Evolutionary conservation across 805 yeast genomes (phyloP).

Genomic region (Saccharomycopsis fibuligera): DNA sequence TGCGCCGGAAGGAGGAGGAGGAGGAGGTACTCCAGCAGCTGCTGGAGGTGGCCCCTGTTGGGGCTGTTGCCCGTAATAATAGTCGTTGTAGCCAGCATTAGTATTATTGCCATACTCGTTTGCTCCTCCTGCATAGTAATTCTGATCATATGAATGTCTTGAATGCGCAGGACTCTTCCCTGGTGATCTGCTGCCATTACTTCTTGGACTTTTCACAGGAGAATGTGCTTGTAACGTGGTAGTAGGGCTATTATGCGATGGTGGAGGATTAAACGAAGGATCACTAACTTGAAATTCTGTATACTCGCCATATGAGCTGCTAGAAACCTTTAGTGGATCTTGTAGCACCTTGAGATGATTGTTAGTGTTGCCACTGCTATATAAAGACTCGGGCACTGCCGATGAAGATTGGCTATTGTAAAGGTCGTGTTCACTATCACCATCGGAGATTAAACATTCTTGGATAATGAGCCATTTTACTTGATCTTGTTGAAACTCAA

Average conservation of each 20-base stretch:
- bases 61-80: too few relatives aligned
- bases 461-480: slow-evolving; percentile 74
- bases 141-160: neutral
- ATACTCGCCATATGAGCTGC: too few relatives aligned
- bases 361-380: neutral
- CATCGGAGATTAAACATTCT: slow-evolving; percentile 32
- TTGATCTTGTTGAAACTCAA: slow-evolving; percentile 54
- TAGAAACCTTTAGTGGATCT: slow-evolving; percentile 22
- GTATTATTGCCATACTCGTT: too few relatives aligned
- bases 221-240: neutral
- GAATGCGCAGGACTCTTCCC: neutral
- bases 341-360: neutral
- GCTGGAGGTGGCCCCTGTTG: slow-evolving; percentile 20
- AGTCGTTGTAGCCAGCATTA: too few relatives aligned
- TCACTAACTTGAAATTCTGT: too few relatives aligned
- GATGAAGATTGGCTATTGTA: slow-evolving; percentile 10
- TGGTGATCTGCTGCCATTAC: slow-evolving; percentile 25
- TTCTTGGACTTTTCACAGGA: slow-evolving; percentile 5
- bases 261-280: too few relatives aligned
- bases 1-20: too few relatives aligned
- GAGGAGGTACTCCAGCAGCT: slow-evolving; percentile 15
- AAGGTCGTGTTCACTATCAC: neutral
- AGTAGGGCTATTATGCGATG: neutral
- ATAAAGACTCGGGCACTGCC: slow-evolving; percentile 1
- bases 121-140: too few relatives aligned